Percentiles rank a stretch among this genome's conserved stretches.
These are phyloP conservation scores for Candida dendrica DNA, from an alignment of 805 yeast species.

Conservation along the genomic window DNA sequence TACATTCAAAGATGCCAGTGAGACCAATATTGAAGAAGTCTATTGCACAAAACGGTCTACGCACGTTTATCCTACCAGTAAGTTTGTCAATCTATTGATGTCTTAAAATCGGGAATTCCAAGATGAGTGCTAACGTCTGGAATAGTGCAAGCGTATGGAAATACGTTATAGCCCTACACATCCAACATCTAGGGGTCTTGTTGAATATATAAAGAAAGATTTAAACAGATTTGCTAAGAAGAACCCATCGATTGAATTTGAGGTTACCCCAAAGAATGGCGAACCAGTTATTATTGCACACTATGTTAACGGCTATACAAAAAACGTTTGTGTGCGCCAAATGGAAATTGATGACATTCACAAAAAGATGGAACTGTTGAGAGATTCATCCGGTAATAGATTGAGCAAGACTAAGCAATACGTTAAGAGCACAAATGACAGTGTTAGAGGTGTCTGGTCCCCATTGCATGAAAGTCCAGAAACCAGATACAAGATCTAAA, in stretches of 20 bases:
- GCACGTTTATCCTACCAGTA: conserved; percentile 58
- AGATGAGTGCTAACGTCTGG: background rate
- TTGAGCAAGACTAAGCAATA: conserved; percentile 60
- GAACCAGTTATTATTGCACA: conserved; percentile 71
- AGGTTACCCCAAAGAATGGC: conserved; percentile 63
- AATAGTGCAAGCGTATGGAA: conserved; percentile 58
- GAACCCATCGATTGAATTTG: conserved; percentile 66
- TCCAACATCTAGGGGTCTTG: conserved; percentile 82
- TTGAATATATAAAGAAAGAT: conserved; percentile 54
- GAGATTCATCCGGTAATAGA: conserved; percentile 62
- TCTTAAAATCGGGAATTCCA: background rate
- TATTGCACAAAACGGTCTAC: conserved; percentile 66
- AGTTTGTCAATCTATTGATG: too few relatives aligned
- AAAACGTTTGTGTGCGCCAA: conserved; percentile 73
- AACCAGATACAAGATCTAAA: conserved; percentile 38
- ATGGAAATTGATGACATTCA: conserved; percentile 53
- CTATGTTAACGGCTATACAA: conserved; percentile 39
- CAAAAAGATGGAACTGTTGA: conserved; percentile 54
- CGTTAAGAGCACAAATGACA: conserved; percentile 71
- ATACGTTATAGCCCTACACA: conserved; percentile 92
- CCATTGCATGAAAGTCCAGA: conserved; percentile 72
- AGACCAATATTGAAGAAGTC: conserved; percentile 55
- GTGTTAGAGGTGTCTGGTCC: conserved; percentile 97
- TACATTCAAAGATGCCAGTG: conserved; percentile 35
- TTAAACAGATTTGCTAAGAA: conserved; percentile 47